Base-by-base conservation (phyloP, 805 yeast species). In the Blastobotrys peoriensis region DNA sequence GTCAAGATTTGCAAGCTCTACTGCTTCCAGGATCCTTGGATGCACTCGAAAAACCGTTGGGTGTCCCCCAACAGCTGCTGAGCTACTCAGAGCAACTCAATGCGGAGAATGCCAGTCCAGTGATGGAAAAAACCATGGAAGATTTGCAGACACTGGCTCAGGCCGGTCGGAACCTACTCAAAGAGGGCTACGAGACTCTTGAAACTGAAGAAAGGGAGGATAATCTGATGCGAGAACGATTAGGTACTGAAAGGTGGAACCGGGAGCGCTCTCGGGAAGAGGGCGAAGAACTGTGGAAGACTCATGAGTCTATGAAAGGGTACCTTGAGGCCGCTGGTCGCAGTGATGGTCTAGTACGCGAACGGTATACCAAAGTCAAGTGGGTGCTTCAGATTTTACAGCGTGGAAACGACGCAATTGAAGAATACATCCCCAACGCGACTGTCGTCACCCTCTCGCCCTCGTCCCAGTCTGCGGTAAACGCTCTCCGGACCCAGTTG, bases 21-120 rank as follows among this genome's bases (percentile, higher is more conserved):
- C 72, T 72, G n/a, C 59, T 85, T 0, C 84, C 86, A 0, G 78
- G 82, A 0, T 65, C 81, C 0, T 60, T 86, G 2, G 88, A 83
- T 42, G 66, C 83, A 0, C 56, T 82, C 0, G 76, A 78, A 41
- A 71, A 69, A 43, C 85, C 60, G 64, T 74, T 64, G 51, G 70
- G 68, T 18, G 57, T 83, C 0, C 93, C 95, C 0, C 69, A 69
- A 5, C 71, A 79, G 1, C 65, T 84, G 1, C 46, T 78, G 0
- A 73, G 72, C 6, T 80, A 80, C 48, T 73, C 78, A 5, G 76
- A 76, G 17, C 78, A 75, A 33, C 65, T 83, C 8, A 64, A 67
- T 4, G 59, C 72, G 1, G 63, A 62, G 16, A 19, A 33, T 17
- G 9, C 28, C 3, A 17, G 15, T n/a, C 13, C 30, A 8, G 30